Conservation (phyloP, 176 grass and related monocot genomes). For the maize (Zea mays) region DNA sequence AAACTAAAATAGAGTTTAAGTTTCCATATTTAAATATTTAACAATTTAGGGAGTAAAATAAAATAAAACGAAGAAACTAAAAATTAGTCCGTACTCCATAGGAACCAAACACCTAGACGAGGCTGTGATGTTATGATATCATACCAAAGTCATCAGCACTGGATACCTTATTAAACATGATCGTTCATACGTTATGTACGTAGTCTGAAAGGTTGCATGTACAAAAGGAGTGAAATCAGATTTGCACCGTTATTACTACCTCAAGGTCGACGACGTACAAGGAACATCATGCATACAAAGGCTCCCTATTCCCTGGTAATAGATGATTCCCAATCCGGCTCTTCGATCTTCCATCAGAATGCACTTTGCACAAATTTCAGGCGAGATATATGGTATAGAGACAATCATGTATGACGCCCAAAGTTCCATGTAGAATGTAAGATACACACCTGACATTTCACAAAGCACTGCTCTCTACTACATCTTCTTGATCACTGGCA, state of each 20-base stretch:
- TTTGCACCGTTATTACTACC: background rate
- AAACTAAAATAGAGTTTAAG: too few relatives aligned
- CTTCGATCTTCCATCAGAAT: background rate
- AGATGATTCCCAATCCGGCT: too few relatives aligned
- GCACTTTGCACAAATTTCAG: background rate
- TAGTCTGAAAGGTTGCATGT: background rate
- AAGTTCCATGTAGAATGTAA: background rate
- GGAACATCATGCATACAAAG: too few relatives aligned
- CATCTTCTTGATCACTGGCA: conserved; percentile 48
- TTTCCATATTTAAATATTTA: too few relatives aligned
- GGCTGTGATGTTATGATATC: too few relatives aligned
- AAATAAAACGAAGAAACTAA: too few relatives aligned
- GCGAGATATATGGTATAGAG: too few relatives aligned
- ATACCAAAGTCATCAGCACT: too few relatives aligned
- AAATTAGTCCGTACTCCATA: too few relatives aligned
- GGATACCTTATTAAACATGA: background rate
- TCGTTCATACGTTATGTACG: background rate
- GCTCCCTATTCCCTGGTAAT: too few relatives aligned
- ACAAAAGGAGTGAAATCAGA: background rate
- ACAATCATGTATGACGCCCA: background rate
- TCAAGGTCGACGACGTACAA: background rate
- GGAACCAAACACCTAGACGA: too few relatives aligned
- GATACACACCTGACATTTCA: conserved; percentile 14
- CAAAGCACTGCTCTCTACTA: conserved; percentile 34
- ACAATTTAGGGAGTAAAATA: too few relatives aligned